These are phyloP conservation scores for Bruguiera parviflora DNA, from an alignment of 345 rosid species.

Conservation along the genomic window DNA sequence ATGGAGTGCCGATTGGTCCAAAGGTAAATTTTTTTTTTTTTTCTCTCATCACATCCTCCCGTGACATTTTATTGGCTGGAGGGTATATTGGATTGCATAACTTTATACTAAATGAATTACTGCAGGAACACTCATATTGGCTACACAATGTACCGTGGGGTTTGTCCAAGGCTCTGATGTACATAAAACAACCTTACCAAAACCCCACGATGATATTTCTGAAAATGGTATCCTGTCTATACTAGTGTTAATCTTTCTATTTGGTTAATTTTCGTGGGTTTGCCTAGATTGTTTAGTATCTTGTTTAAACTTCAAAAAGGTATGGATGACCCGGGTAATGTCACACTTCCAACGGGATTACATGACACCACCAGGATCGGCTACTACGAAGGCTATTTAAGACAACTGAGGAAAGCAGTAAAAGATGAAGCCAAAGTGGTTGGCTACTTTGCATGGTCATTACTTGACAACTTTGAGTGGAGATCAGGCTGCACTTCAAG, in stretches of 20 bases:
- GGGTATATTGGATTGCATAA: no score
- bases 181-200: conserved; percentile 76
- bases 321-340: conserved; percentile 86
- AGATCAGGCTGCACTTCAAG: conserved; percentile 83
- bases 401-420: conserved; percentile 73
- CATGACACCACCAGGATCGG: conserved; percentile 74
- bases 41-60: background rate
- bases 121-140: conserved; percentile 82
- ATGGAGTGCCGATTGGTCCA: conserved; percentile 78
- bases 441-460: conserved; percentile 95
- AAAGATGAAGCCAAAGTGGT: conserved; percentile 75
- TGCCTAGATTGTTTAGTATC: background rate
- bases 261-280: background rate
- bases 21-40: conserved; percentile 33
- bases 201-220: conserved; percentile 78
- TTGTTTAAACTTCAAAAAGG: conserved; percentile 32
- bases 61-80: no score
- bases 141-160: conserved; percentile 98
- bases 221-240: conserved; percentile 62
- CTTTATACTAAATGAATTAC: background rate
- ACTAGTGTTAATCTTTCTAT: no score
- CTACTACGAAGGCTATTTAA: conserved; percentile 65
- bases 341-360: conserved; percentile 59
- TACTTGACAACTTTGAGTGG: conserved; percentile 99
- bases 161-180: conserved; percentile 77